These are phyloP conservation scores for Fusarium foetens DNA, from an alignment of 2,329 filamentous ascomycete species.

Conservation along the genomic window DNA sequence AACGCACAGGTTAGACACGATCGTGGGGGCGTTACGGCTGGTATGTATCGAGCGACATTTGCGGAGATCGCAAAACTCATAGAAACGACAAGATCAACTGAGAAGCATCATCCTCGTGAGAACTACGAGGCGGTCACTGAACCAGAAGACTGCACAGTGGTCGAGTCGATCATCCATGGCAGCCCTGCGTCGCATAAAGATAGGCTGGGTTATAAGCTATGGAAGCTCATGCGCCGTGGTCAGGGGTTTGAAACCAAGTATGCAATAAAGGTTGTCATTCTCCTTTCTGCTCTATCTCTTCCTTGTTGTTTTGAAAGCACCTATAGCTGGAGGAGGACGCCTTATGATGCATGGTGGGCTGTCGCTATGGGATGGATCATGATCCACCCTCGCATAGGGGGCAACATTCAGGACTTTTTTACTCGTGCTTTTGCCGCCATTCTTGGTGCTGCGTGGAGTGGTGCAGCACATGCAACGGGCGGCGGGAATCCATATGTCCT, in stretches of 20 bases:
- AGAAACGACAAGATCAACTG: conserved; percentile 54
- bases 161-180: conserved; percentile 53
- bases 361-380: conserved; percentile 67
- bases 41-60: conserved; percentile 59
- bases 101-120: conserved; percentile 44
- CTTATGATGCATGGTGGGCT: conserved; percentile 67
- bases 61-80: conserved; percentile 56
- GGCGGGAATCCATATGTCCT: conserved; percentile 65
- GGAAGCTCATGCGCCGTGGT: conserved; percentile 61
- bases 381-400: conserved; percentile 61
- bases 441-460: conserved; percentile 66
- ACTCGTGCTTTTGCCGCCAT: conserved; percentile 60
- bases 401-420: conserved; percentile 67
- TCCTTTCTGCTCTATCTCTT: conserved; percentile 62
- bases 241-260: conserved; percentile 69
- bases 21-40: conserved; percentile 66
- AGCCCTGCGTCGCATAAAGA: conserved; percentile 49
- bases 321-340: conserved; percentile 67
- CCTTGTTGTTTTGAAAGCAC: conserved; percentile 60
- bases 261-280: conserved; percentile 64
- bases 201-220: conserved; percentile 58
- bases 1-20: conserved; percentile 69
- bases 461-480: conserved; percentile 60
- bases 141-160: conserved; percentile 49
- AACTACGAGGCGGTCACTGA: conserved; percentile 39